Evolutionary conservation across 2,329 filamentous ascomycete species (phyloP), one percentile per base, ranked within the genome.

Genomic region (Aureobasidium sp.): DNA sequence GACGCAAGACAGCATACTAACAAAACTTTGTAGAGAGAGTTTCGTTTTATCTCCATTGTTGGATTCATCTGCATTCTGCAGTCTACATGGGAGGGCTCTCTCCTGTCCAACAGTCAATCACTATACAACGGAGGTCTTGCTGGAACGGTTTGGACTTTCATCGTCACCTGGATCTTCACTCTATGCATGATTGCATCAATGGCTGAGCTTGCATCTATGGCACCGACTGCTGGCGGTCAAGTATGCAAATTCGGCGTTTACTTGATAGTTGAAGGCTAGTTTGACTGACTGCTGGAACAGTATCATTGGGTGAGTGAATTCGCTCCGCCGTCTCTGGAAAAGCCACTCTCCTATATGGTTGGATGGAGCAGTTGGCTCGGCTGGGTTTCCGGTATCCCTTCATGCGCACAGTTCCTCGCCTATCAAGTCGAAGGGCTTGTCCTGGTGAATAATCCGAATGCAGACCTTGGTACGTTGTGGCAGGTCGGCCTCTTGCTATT

Each of bases 31-130:
- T 14, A 72, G 72, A 67, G 75, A 54, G 76, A 74, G 61, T 79
- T 79, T 59, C 68, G 71, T 8, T 74, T 75, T 59, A 59, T 75
- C 52, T 73, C 72, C 3, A 78, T 77, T 25, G 67, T 79, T 11
- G 75, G 75, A 5, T 79, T 79, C 55, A 72, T 73, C n/a, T 75
- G 74, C 56, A 74, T 76, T 19, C 68, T 78, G 30, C 72, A 78
- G 59, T 72, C 74, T 44, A 79, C 78, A 0, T 81, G 78, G 78
- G 78, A 80, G 61, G 70, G 71, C 22, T 42, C 55, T 16, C 51
- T 56, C 6, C 19, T 56, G 14, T 54, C 51, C 19, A 53, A 53
- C 32, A 14, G 12, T 4, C 35, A 53, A 29, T 37, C 40, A 4
- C 19, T 53, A 10, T n/a, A 45, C 39, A 53, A 57, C 27, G 55